Evolutionary conservation across 2,329 filamentous ascomycete species (phyloP), one percentile per base, ranked within the genome.

Genomic region (Xylariaceae sp.): DNA sequence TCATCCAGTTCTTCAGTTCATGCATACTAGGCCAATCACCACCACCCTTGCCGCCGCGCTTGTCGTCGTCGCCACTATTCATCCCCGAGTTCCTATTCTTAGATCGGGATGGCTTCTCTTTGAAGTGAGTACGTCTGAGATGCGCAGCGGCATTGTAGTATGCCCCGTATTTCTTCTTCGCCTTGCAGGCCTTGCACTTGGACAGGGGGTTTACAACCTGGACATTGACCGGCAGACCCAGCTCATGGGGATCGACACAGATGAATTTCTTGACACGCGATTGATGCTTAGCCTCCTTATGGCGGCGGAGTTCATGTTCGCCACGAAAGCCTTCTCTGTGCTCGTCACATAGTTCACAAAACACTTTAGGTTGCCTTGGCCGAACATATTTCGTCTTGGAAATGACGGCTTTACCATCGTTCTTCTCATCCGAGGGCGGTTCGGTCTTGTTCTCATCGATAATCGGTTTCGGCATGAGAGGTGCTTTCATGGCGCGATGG

Each of bases 91-190:
- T 66, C 66, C 75, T 78, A 41, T 74, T 76, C 67, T 79, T 78
- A 31, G 75, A 75, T 12, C 82, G 77, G 6, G 76, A 69, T 2
- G 76, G 70, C 73, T 84, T 85, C 49, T 79, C 88, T 69, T 89
- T 90, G 80, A 97, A 98, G 72, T 98, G 94, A 0, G 89, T 89
- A 46, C 94, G 87, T 37, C 93, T 85, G 7, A 98, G 82, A 71
- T 98, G 94, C 0, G 92, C 94, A 0, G 92, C 92, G 0, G 93
- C 94, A 68, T 98, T 98, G 76, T 98, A 97, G 76, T 97, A 95
- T 14, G 90, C 91, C 3, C 90, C 90, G 67, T 98, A 98, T 56
- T 85, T 83, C 78, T 96, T 97, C 53, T 82, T 77, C 40, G 82
- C 82, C 45, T 82, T 83, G 73, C 94, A 98, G 44, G 90, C 85